These are phyloP conservation scores for Punica granatum DNA, from an alignment of 345 rosid genomes.

Conservation along the genomic window DNA sequence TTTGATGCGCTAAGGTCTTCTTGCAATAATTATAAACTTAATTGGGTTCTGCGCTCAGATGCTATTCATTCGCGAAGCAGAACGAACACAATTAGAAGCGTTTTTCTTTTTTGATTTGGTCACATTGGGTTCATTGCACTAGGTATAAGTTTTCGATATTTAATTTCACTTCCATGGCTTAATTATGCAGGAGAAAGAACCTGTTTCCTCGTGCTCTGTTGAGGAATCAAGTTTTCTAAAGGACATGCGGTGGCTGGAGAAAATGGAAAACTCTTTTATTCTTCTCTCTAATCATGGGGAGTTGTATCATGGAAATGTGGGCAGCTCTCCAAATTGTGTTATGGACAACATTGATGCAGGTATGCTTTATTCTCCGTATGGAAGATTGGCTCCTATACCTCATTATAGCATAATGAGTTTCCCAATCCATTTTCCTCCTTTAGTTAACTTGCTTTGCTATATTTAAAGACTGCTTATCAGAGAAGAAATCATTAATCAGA, in stretches of 20 bases:
- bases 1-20: neutral
- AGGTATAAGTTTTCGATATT: neutral
- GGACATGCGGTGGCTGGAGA: slow-evolving; percentile 67
- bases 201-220: slow-evolving; percentile 44
- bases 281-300: slow-evolving; percentile 49
- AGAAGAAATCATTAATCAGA: neutral
- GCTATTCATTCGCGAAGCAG: neutral
- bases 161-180: neutral
- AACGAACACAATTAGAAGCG: neutral
- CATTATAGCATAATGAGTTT: neutral
- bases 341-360: slow-evolving; percentile 84
- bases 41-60: neutral
- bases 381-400: neutral
- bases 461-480: neutral
- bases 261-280: slow-evolving; percentile 45
- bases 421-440: neutral
- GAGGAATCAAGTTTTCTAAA: slow-evolving; percentile 45
- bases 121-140: neutral
- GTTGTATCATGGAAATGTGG: slow-evolving; percentile 52
- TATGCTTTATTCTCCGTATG: slow-evolving; percentile 25
- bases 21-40: neutral
- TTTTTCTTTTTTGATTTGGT: neutral
- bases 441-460: neutral
- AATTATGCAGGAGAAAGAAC: slow-evolving; percentile 42
- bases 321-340: slow-evolving; percentile 34